These are phyloP conservation scores for Yamadazyma philogaea DNA, from an alignment of 805 yeast genomes.

Conservation along the genomic window DNA sequence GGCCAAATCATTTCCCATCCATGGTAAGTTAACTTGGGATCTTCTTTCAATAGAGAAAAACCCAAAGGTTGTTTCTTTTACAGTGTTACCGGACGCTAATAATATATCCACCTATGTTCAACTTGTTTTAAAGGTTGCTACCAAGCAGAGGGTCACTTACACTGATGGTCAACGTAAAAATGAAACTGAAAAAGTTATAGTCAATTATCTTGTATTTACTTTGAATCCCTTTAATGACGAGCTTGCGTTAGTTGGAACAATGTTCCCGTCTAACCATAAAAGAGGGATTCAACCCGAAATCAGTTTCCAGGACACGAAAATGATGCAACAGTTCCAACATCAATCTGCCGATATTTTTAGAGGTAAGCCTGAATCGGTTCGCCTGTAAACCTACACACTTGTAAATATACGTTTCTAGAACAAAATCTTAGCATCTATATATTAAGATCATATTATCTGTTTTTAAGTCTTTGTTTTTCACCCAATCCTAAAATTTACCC, in stretches of 20 bases:
- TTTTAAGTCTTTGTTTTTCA: neutral
- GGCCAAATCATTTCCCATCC: slow-evolving; percentile 48
- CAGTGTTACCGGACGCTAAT: slow-evolving; percentile 54
- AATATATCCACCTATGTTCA: slow-evolving; percentile 38
- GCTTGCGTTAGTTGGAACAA: slow-evolving; percentile 37
- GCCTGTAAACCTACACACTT: slow-evolving; percentile 6
- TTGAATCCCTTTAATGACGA: slow-evolving; percentile 39
- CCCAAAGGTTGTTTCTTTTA: slow-evolving; percentile 72
- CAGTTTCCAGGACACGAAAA: slow-evolving; percentile 18
- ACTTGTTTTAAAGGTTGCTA: slow-evolving; percentile 34
- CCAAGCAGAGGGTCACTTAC: slow-evolving; percentile 36
- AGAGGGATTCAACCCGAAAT: slow-evolving; percentile 39
- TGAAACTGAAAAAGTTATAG: slow-evolving; percentile 25
- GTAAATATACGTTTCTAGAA: slow-evolving; percentile 3
- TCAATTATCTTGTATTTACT: slow-evolving; percentile 38
- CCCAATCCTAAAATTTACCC: neutral
- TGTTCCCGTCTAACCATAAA: slow-evolving; percentile 36
- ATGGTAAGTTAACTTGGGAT: slow-evolving; percentile 70
- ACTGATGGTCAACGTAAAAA: slow-evolving; percentile 18
- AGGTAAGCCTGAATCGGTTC: slow-evolving; percentile 24
- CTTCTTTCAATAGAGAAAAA: slow-evolving; percentile 62
- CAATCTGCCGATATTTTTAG: slow-evolving; percentile 41
- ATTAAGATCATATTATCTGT: neutral
- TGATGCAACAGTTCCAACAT: slow-evolving; percentile 28
- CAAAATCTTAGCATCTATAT: slow-evolving; percentile 2